phyloP scores from a whole-genome alignment of 2,329 filamentous ascomycete genomes.

The Exophiala spinifera region DNA sequence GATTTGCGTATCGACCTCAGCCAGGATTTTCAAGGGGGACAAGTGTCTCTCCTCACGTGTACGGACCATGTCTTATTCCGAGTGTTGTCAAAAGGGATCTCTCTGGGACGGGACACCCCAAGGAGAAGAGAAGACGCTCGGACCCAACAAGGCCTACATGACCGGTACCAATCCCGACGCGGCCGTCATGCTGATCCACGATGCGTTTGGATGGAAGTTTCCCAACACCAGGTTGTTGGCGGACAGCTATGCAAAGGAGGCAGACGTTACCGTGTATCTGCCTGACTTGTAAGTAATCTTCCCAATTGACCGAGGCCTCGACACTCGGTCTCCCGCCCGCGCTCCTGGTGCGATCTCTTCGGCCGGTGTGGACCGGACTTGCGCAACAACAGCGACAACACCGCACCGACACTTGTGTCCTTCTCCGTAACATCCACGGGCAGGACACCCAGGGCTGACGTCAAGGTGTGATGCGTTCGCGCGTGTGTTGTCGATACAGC shows the following conservation, averaged over 20 bases:
- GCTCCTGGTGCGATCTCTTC: too few species aligned
- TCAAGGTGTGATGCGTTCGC: too few species aligned
- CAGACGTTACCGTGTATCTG: constrained; percentile 44
- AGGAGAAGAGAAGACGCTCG: constrained; percentile 35
- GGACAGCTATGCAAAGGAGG: constrained; percentile 45
- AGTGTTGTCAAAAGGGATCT: not conserved
- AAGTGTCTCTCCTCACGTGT: too few species aligned
- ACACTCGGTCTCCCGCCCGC: too few species aligned
- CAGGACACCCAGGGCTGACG: too few species aligned
- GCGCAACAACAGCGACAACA: too few species aligned
- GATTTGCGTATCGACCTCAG: too few species aligned
- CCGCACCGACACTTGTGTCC: too few species aligned
- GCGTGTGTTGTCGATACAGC: not conserved
- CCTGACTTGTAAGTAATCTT: constrained; percentile 34
- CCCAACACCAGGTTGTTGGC: constrained; percentile 45
- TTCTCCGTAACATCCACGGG: too few species aligned
- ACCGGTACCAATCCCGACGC: not conserved
- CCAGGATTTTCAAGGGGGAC: too few species aligned
- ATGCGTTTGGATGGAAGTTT: constrained; percentile 49
- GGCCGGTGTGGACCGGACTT: too few species aligned
- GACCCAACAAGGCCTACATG: not conserved
- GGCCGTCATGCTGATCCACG: constrained; percentile 32
- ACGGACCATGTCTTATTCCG: not conserved
- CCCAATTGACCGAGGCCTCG: too few species aligned
- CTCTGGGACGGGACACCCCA: constrained; percentile 40